These are phyloP conservation scores for Volvox reticuliferus DNA, from an alignment of 139 green algal species.

Conservation along the genomic window DNA sequence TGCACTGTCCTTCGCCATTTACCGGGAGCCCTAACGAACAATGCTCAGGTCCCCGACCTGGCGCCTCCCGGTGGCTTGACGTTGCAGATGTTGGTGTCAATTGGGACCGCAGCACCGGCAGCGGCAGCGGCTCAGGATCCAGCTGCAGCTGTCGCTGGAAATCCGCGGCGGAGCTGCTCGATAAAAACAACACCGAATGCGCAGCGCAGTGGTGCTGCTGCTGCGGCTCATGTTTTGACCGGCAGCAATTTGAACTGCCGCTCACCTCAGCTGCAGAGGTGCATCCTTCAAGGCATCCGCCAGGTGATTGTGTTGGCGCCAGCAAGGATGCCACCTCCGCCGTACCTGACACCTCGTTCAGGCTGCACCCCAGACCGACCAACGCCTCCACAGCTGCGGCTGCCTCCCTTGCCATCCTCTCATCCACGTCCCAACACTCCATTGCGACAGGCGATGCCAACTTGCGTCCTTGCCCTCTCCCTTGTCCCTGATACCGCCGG, in stretches of 20 bases:
- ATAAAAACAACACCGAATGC: background rate
- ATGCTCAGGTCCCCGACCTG: background rate
- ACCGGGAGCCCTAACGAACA: too few relatives aligned
- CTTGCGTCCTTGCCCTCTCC: background rate
- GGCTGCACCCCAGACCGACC: background rate
- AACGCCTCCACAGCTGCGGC: background rate
- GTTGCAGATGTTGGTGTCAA: too few relatives aligned
- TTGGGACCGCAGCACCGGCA: background rate
- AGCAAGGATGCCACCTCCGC: too few relatives aligned
- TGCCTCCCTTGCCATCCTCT: background rate
- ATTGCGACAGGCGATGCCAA: too few relatives aligned
- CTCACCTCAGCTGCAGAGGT: too few relatives aligned
- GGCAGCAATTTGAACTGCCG: too few relatives aligned
- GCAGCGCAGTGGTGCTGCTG: background rate
- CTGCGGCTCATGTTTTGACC: background rate
- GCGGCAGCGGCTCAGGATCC: background rate
- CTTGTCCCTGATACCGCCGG: background rate
- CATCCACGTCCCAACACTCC: too few relatives aligned
- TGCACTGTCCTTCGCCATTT: too few relatives aligned
- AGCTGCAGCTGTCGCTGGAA: constrained; percentile 2
- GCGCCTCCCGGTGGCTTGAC: background rate
- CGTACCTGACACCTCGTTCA: too few relatives aligned
- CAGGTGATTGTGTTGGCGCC: background rate
- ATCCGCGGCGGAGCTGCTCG: background rate
- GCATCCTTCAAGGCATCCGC: background rate